Percentiles rank a stretch among this genome's conserved stretches.
Evolutionary conservation across 225 moss, liverwort and hornwort genomes (phyloP).

Genomic region (Polytrichum commune): DNA sequence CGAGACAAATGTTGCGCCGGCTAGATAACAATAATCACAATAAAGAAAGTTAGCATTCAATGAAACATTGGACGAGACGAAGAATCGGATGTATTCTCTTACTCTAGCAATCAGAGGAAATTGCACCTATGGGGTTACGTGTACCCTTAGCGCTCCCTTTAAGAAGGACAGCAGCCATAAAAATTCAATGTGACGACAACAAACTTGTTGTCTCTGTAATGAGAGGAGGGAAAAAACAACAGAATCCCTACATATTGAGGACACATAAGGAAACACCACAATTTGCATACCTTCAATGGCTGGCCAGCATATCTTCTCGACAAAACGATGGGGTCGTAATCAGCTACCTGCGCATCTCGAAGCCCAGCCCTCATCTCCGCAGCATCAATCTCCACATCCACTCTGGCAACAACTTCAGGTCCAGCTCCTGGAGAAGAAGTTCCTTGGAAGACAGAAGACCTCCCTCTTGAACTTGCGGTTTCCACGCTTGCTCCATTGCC

Average conservation of each 20-base stretch:
- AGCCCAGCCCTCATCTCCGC: conserved; percentile 49
- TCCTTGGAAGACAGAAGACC: conserved; percentile 14
- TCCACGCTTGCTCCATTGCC: conserved; percentile 31
- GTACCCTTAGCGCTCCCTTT: too few relatives aligned
- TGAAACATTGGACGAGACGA: too few relatives aligned
- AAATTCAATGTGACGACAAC: too few relatives aligned
- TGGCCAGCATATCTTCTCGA: conserved; percentile 33
- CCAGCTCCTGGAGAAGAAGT: conserved; percentile 16
- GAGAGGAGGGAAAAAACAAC: too few relatives aligned
- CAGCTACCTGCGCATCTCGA: conserved; percentile 30
- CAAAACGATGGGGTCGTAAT: conserved; percentile 39
- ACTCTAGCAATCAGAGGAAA: neutral
- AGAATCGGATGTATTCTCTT: too few relatives aligned
- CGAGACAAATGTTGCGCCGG: too few relatives aligned
- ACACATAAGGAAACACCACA: neutral
- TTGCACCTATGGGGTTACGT: too few relatives aligned
- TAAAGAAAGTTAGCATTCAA: too few relatives aligned
- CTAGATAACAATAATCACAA: too few relatives aligned
- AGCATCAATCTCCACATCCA: conserved; percentile 20
- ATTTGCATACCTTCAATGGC: conserved; percentile 43
- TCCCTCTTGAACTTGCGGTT: conserved; percentile 4
- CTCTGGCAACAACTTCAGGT: conserved; percentile 10
- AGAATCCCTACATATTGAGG: too few relatives aligned
- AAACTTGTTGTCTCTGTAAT: too few relatives aligned
- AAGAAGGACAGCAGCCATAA: too few relatives aligned